Base-by-base conservation (phyloP, 371 early-diverging fungal species). In the Lichtheimia ramosa region DNA sequence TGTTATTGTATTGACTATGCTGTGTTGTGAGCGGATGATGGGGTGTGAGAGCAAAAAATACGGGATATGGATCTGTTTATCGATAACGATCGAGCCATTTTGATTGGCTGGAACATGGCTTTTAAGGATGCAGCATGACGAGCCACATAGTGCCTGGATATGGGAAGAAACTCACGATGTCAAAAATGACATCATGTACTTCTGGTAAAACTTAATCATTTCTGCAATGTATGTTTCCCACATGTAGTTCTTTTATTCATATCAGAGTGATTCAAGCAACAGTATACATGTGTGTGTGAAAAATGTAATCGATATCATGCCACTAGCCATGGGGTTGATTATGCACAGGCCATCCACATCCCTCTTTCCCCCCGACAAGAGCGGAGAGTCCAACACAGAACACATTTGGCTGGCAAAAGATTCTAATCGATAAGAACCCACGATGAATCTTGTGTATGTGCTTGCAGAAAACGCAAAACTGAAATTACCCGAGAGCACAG, bases 71-170 rank as follows among this genome's bases (percentile, higher is more conserved):
- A 53, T 24, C 34, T 39, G 41, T 50, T 62, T 55, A 62, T 62
- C 62, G 62, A 62, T 62, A 62, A 62, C 24, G 62, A 62, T 62
- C 62, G 25, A 51, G 5, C 13, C 7, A 21, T 42, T 62, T 39
- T 62, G 51, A 62, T 62, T 62, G 62, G 62, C 62, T 56, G 42
- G n/a, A 13, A 13, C 28, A 25, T 39, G 18, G 25, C 25, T 53
- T 53, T n/a, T 39, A 39, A 53, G 18, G 14, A 23, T 60, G 61
- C 61, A 59, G 59, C 46, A 58, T 58, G 59, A 58, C 39, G 59
- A 53, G 16, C 57, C 48, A 28, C 53, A 54, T 13, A n/a, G 60
- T 60, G 54, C 54, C 60, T 60, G 60, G 54, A 60, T 53, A 21
- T 34, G 25, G n/a, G 53, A 59, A 27, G 21, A 18, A 15, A 39